A percentile compares a stretch with the other conserved stretches of the same genome.
Evolutionary conservation across 164 flowering plant species (phyloP).

Genomic region (Tinospora cordifolia): DNA sequence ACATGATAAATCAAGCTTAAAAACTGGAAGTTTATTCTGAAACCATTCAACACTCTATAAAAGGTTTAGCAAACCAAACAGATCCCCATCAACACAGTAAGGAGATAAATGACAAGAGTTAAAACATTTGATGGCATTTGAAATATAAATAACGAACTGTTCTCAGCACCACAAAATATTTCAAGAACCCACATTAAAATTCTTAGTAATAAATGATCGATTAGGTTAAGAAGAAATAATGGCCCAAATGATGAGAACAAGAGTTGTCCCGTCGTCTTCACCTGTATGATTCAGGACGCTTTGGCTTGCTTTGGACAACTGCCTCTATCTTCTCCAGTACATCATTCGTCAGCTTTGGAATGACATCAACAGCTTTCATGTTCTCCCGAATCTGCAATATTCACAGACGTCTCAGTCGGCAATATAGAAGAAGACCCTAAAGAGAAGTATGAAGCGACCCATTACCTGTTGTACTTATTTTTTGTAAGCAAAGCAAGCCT

Average conservation of each 20-base stretch:
- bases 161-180: neutral
- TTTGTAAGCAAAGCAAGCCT: no score
- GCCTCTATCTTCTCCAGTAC: conserved; percentile 88
- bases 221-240: neutral
- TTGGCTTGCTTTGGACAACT: conserved; percentile 87
- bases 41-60: neutral
- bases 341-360: conserved; percentile 73
- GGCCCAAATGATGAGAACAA: neutral
- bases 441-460: neutral
- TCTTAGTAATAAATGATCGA: neutral
- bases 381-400: conserved; percentile 75
- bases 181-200: neutral
- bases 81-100: neutral
- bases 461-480: no score
- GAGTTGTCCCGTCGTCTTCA: conserved; percentile 10
- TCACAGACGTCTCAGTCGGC: neutral
- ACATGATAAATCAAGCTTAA: neutral
- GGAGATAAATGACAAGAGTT: neutral
- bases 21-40: neutral
- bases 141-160: neutral
- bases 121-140: neutral
- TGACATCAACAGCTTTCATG: conserved; percentile 93
- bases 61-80: neutral
- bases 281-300: conserved; percentile 80
- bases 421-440: neutral